Percentiles rank a stretch among this genome's conserved stretches.
phyloP scores from a whole-genome alignment of 139 green algal species.

The Chlamydomonas incerta region DNA sequence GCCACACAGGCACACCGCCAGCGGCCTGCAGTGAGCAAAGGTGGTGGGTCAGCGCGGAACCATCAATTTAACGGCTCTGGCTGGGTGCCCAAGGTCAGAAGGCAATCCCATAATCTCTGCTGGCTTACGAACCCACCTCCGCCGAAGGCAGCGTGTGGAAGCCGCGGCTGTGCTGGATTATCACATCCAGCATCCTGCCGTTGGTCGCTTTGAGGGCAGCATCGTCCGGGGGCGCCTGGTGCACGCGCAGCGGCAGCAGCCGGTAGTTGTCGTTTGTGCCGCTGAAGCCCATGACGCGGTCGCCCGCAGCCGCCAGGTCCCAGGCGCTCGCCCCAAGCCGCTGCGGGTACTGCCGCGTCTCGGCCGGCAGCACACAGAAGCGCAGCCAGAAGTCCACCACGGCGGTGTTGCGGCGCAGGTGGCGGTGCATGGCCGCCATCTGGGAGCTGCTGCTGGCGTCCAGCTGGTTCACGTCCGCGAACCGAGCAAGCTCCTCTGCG shows the following conservation, averaged over 20 bases:
- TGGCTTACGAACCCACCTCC: not conserved
- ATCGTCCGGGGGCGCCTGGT: conserved; percentile 12
- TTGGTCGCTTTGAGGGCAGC: conserved; percentile 57
- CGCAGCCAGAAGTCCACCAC: conserved; percentile 66
- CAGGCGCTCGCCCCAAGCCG: conserved; percentile 60
- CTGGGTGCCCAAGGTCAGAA: not conserved
- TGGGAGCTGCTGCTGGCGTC: conserved; percentile 61
- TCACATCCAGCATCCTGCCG: conserved; percentile 70
- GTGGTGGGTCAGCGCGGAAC: too few relatives aligned
- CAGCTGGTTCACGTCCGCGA: conserved; percentile 57
- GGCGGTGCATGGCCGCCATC: conserved; percentile 43
- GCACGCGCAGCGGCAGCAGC: conserved; percentile 67
- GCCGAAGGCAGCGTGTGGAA: not conserved
- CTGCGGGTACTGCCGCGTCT: conserved; percentile 61
- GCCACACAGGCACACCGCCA: conserved; percentile 39
- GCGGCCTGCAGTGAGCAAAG: not conserved
- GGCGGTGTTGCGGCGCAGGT: conserved; percentile 64
- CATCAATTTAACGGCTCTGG: too few relatives aligned
- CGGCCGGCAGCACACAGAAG: conserved; percentile 49
- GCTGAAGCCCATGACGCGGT: conserved; percentile 55
- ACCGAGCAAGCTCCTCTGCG: conserved; percentile 20
- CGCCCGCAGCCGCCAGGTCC: conserved; percentile 63
- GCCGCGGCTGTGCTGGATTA: conserved; percentile 45
- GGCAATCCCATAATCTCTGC: not conserved
- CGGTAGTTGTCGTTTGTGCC: conserved; percentile 75